phyloP scores from a whole-genome alignment of 345 rosid genomes.

The Geranium brycei region DNA sequence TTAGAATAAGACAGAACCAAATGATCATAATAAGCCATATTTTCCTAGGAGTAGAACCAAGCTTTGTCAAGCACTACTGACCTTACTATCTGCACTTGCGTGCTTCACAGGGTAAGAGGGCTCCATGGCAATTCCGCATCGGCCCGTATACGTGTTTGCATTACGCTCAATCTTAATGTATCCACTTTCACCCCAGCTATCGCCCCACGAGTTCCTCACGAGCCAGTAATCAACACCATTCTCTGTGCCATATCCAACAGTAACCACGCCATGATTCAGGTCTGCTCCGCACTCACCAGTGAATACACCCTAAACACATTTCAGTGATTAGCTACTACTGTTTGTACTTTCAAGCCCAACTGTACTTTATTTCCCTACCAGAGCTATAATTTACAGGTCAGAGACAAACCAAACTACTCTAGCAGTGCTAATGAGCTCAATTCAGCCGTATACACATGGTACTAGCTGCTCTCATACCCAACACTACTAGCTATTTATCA shows the following conservation, averaged over 20 bases:
- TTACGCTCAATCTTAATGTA: conserved; percentile 44
- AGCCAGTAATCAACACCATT: conserved; percentile 72
- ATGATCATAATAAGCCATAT: too few relatives aligned
- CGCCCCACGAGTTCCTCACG: conserved; percentile 74
- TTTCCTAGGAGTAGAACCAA: too few relatives aligned
- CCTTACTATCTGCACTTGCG: neutral
- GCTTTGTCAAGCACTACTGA: neutral
- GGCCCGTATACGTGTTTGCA: conserved; percentile 18
- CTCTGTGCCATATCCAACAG: conserved; percentile 75
- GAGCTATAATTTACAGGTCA: too few relatives aligned
- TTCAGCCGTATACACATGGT: too few relatives aligned
- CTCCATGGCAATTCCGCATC: conserved; percentile 47
- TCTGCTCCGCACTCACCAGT: conserved; percentile 52
- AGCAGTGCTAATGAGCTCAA: too few relatives aligned
- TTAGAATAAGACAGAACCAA: too few relatives aligned
- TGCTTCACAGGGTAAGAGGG: conserved; percentile 46
- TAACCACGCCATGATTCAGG: conserved; percentile 72
- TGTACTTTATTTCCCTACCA: too few relatives aligned
- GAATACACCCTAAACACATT: conserved; percentile 61
- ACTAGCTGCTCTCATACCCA: too few relatives aligned
- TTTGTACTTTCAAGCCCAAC: too few relatives aligned
- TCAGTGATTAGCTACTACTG: too few relatives aligned
- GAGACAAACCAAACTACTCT: too few relatives aligned
- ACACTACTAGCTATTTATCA: too few relatives aligned
- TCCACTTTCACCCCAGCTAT: conserved; percentile 54